Conservation (phyloP, 768 basidiomycete genomes). For the Bullera alba region DNA sequence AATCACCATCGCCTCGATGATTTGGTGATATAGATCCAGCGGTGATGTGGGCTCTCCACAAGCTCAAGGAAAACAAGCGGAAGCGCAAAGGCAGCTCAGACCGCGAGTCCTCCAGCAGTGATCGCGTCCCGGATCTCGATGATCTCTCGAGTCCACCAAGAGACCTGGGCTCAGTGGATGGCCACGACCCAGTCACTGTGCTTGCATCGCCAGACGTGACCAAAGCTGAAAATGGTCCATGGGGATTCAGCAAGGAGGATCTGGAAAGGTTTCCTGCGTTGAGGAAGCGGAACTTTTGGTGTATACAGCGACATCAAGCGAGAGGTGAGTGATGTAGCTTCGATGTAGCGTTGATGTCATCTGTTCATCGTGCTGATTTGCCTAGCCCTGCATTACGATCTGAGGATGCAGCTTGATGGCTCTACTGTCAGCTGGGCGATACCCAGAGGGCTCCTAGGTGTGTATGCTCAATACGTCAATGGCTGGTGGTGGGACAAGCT, state of each 20-base stretch:
- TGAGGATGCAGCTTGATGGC: constrained; percentile 36
- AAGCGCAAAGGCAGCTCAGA: not conserved
- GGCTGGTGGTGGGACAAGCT: not conserved
- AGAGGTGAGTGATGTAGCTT: constrained; percentile 14
- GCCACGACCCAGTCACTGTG: not conserved
- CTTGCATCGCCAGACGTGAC: not conserved
- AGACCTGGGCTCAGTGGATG: not conserved
- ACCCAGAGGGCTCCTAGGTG: constrained; percentile 33
- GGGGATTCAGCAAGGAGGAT: constrained; percentile 26
- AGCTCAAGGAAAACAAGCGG: constrained; percentile 1
- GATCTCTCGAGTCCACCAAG: not conserved
- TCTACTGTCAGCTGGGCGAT: constrained; percentile 35
- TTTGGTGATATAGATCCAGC: too few species aligned
- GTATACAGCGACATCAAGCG: constrained; percentile 38
- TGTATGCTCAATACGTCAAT: not conserved
- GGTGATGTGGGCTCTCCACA: constrained; percentile 11
- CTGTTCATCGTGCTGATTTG: not conserved
- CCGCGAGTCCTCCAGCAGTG: not conserved
- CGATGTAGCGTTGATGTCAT: not conserved
- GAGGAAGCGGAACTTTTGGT: constrained; percentile 35
- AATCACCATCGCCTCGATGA: too few species aligned
- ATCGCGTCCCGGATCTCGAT: not conserved
- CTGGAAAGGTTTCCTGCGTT: constrained; percentile 28
- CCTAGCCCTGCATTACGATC: constrained; percentile 37
- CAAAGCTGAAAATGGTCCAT: constrained; percentile 8